Percentiles rank a stretch among this genome's conserved stretches.
Conservation (phyloP, 2,329 filamentous ascomycete genomes). For the Didymellaceae sp. region DNA sequence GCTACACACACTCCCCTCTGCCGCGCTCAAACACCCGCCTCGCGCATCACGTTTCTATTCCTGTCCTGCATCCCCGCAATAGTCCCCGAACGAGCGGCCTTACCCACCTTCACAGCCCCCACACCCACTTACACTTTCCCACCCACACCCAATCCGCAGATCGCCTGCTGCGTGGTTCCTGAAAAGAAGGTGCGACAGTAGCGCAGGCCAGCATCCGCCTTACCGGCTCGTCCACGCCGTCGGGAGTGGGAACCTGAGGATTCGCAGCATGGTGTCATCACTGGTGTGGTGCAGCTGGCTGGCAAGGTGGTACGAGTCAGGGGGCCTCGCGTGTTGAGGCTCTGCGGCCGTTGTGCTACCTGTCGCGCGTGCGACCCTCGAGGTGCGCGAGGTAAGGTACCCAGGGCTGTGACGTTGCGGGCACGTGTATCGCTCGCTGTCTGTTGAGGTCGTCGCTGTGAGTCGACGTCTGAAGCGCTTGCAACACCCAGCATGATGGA, state of each 20-base stretch:
- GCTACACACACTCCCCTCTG: neutral
- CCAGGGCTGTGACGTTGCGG: constrained; percentile 7
- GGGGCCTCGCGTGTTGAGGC: constrained; percentile 6
- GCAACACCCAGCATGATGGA: too few relatives aligned
- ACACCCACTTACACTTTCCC: neutral
- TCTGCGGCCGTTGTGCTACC: constrained; percentile 17
- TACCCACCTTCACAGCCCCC: constrained; percentile 7
- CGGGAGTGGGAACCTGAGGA: neutral
- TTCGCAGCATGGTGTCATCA: too few relatives aligned
- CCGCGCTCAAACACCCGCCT: neutral
- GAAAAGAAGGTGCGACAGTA: constrained; percentile 2
- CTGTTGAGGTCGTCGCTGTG: too few relatives aligned
- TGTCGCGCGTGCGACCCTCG: constrained; percentile 4
- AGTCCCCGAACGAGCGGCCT: constrained; percentile 18
- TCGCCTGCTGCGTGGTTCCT: constrained; percentile 6
- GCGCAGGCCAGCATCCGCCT: neutral
- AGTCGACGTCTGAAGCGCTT: too few relatives aligned
- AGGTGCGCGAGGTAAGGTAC: too few relatives aligned
- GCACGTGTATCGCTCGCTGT: too few relatives aligned
- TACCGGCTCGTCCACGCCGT: neutral
- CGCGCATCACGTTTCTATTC: constrained; percentile 14
- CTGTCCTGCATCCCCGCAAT: constrained; percentile 9
- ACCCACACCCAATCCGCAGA: constrained; percentile 1
- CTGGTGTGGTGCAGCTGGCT: too few relatives aligned
- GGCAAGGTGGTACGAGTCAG: constrained; percentile 6